These are phyloP conservation scores for Neurospora tetrasperma DNA, from an alignment of 495 filamentous ascomycete species.

Conservation along the genomic window DNA sequence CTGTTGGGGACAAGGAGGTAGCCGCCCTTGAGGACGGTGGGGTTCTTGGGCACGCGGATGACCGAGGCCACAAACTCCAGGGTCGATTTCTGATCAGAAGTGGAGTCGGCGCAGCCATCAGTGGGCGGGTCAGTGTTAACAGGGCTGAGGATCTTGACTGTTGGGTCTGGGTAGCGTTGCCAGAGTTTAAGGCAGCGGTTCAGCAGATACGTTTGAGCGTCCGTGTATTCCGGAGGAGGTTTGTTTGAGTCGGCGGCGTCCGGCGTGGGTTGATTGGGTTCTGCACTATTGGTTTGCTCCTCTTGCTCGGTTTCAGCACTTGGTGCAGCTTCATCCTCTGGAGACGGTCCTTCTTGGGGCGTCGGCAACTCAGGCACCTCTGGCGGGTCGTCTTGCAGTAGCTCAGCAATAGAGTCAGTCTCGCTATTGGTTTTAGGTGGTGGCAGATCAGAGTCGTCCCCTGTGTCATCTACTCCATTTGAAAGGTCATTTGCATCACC, in stretches of 20 bases:
- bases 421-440: slow-evolving; percentile 14
- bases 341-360: neutral
- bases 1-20: slow-evolving; percentile 71
- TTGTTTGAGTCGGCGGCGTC: neutral
- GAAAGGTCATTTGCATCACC: slow-evolving; percentile 15
- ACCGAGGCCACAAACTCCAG: slow-evolving; percentile 59
- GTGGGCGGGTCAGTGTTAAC: slow-evolving; percentile 66
- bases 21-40: slow-evolving; percentile 67
- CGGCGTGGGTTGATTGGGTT: neutral
- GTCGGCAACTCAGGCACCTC: slow-evolving; percentile 18
- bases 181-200: slow-evolving; percentile 68
- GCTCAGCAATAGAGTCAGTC: slow-evolving; percentile 33
- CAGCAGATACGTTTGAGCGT: slow-evolving; percentile 49
- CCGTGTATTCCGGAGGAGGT: slow-evolving; percentile 32
- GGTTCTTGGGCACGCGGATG: slow-evolving; percentile 60
- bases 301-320: neutral
- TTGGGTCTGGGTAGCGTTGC: slow-evolving; percentile 64
- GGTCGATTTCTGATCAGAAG: slow-evolving; percentile 4
- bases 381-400: slow-evolving; percentile 34
- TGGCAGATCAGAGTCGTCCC: slow-evolving; percentile 12
- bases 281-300: neutral
- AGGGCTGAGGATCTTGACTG: slow-evolving; percentile 60
- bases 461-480: slow-evolving; percentile 15
- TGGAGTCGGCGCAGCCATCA: slow-evolving; percentile 41
- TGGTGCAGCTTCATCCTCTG: neutral